Evolutionary conservation across 345 rosid species (phyloP).

Genomic region (Lepidium didymum): DNA sequence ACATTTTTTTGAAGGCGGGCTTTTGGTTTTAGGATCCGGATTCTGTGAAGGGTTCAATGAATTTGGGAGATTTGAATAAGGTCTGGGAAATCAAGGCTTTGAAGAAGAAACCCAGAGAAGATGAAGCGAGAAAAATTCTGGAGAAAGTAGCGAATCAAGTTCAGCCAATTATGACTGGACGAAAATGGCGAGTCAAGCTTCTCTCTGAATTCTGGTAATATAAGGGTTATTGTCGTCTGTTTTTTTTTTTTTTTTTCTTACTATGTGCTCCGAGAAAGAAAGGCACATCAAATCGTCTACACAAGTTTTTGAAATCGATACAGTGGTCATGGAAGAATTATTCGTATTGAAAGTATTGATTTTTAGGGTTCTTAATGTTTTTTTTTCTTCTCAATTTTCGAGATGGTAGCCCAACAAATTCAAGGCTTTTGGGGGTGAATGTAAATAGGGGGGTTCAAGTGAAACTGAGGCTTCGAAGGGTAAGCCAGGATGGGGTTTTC

Average conservation of each 20-base stretch:
- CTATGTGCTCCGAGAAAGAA: no score
- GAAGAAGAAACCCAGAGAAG: constrained; percentile 55
- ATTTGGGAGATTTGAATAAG: constrained; percentile 47
- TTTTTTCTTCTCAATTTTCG: background rate
- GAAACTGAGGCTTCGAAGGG: constrained; percentile 75
- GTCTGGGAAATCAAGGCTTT: constrained; percentile 73
- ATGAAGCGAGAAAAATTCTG: constrained; percentile 56
- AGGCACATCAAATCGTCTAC: no score
- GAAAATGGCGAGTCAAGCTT: constrained; percentile 42
- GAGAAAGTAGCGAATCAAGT: constrained; percentile 60
- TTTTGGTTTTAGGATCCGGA: background rate
- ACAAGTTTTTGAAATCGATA: background rate
- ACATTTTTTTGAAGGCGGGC: background rate
- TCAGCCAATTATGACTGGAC: constrained; percentile 35
- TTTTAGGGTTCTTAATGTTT: background rate
- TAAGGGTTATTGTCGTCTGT: background rate
- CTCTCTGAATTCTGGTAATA: constrained; percentile 38
- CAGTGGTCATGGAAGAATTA: background rate
- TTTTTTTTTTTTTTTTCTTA: background rate
- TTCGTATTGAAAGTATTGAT: background rate
- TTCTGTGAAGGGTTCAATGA: background rate
- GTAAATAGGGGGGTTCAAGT: constrained; percentile 62
- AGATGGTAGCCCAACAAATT: constrained; percentile 55
- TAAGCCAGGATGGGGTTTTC: constrained; percentile 56
- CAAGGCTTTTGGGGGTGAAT: constrained; percentile 68